phyloP scores from a whole-genome alignment of 1,284 basidiomycete species.

The Boletus smithii region DNA sequence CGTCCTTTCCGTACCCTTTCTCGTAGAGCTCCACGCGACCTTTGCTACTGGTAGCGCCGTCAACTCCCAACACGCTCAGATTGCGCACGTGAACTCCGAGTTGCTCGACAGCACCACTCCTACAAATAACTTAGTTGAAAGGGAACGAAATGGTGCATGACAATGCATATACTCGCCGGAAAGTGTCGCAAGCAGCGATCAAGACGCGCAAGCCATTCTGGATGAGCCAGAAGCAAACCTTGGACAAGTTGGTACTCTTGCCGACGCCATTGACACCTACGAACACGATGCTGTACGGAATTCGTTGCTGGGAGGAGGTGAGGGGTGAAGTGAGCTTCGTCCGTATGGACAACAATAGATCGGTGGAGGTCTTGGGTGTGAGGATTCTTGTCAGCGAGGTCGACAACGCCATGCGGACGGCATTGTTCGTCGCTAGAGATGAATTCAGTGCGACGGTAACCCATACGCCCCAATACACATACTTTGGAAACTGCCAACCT shows the following conservation, averaged over 20 bases:
- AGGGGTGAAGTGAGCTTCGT: conserved; percentile 69
- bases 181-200: conserved; percentile 98
- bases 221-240: conserved; percentile 98
- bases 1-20: conserved; percentile 97
- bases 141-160: neutral
- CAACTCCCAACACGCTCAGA: conserved; percentile 80
- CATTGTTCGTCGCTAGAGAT: conserved; percentile 70
- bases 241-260: conserved; percentile 96
- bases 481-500: conserved; percentile 86
- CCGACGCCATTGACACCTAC: conserved; percentile 99
- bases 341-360: conserved; percentile 81
- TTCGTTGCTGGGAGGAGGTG: conserved; percentile 67
- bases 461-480: conserved; percentile 33
- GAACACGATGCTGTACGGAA: conserved; percentile 93
- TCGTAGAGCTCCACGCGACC: conserved; percentile 91
- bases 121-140: conserved; percentile 26
- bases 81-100: conserved; percentile 96
- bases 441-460: conserved; percentile 9
- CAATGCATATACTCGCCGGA: conserved; percentile 53
- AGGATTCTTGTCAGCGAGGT: conserved; percentile 89
- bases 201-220: conserved; percentile 92
- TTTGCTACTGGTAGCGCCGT: conserved; percentile 65
- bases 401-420: conserved; percentile 82
- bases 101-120: conserved; percentile 97
- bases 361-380: conserved; percentile 95